A percentile compares a stretch with the other conserved stretches of the same genome.
phyloP scores from a whole-genome alignment of 2,329 filamentous ascomycete species.

The Pleoardoris graminearum region DNA sequence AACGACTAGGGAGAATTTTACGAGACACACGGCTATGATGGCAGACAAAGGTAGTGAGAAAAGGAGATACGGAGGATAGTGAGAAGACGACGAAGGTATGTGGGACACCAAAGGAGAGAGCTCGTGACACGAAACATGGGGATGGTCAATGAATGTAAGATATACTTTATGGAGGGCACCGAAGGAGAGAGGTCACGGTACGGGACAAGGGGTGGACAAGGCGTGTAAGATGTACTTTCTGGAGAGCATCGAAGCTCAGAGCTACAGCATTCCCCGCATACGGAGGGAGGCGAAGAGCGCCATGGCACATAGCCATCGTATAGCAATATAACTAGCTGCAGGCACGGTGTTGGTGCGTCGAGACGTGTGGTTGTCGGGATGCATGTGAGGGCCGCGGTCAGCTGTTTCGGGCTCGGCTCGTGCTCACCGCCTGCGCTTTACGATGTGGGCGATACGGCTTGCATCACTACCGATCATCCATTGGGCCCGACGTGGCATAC shows the following conservation, averaged over 20 bases:
- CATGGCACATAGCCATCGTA: background rate
- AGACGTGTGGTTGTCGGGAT: constrained; percentile 8
- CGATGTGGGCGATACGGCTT: constrained; percentile 27
- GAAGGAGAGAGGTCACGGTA: background rate
- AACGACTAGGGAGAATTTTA: background rate
- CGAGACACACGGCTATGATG: background rate
- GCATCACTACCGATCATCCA: constrained; percentile 26
- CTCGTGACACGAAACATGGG: too few species aligned
- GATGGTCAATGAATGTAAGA: too few species aligned
- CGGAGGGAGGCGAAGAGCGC: too few species aligned
- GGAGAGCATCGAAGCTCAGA: background rate
- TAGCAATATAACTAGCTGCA: background rate
- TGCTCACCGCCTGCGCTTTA: constrained; percentile 30
- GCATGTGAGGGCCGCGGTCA: constrained; percentile 28
- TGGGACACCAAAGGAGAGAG: background rate
- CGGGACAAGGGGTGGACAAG: background rate
- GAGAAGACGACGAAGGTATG: background rate
- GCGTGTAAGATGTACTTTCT: background rate
- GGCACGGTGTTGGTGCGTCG: background rate
- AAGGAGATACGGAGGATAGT: background rate
- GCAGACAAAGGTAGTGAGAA: background rate
- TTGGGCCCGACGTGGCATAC: constrained; percentile 41
- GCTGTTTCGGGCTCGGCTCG: constrained; percentile 30
- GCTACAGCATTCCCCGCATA: too few species aligned
- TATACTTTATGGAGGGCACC: too few species aligned